Conservation (phyloP, 2,329 filamentous ascomycete species). For the Neodidymelliopsis sp. region DNA sequence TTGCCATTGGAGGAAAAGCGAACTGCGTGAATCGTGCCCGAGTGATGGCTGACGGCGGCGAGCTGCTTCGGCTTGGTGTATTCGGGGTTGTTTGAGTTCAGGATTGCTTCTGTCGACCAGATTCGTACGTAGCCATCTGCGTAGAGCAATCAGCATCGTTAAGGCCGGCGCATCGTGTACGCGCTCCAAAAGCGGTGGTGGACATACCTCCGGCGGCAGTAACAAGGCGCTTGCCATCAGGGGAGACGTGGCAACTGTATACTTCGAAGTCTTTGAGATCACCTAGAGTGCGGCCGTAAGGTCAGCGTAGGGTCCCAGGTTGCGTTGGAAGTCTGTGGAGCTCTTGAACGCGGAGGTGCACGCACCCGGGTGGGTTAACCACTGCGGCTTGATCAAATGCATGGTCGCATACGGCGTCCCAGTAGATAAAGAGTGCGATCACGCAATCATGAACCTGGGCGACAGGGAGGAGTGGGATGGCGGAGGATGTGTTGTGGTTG, state of each 20-base stretch:
- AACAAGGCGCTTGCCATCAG: conserved; percentile 88
- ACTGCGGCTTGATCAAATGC: conserved; percentile 86
- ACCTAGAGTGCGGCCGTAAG: conserved; percentile 59
- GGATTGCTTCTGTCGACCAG: conserved; percentile 95
- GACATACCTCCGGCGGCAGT: conserved; percentile 87
- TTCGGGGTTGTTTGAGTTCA: conserved; percentile 75
- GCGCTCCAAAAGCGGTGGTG: conserved; percentile 22
- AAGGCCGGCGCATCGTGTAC: conserved; percentile 27
- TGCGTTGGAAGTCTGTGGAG: conserved; percentile 2
- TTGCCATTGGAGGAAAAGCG: conserved; percentile 95
- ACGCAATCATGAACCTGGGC: conserved; percentile 32
- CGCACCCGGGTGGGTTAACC: conserved; percentile 90
- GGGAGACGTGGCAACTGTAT: conserved; percentile 96
- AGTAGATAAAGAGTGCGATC: conserved; percentile 34
- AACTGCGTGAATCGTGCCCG: conserved; percentile 95
- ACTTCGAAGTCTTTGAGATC: conserved; percentile 99
- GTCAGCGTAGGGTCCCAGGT: conserved; percentile 21
- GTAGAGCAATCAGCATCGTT: conserved; percentile 26
- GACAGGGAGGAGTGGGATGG: conserved; percentile 3
- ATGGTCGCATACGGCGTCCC: conserved; percentile 45
- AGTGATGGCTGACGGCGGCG: conserved; percentile 97
- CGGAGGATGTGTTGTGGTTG: conserved; percentile 23
- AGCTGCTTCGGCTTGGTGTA: conserved; percentile 87
- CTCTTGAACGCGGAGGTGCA: conserved; percentile 29
- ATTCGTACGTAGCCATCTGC: conserved; percentile 94